phyloP scores from a whole-genome alignment of 73 alveolate species.

The Paramecium tetraurelia region DNA sequence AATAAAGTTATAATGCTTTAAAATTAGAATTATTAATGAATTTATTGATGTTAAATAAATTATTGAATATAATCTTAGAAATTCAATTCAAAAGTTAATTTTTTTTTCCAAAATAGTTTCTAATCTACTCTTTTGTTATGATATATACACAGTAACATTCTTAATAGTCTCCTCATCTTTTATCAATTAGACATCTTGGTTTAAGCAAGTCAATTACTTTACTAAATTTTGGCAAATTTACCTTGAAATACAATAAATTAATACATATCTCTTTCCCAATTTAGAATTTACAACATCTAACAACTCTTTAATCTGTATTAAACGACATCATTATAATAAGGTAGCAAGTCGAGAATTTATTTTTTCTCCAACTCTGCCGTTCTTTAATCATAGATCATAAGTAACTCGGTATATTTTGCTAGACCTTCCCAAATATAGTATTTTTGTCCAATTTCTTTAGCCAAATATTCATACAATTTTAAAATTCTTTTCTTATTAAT shows the following conservation, averaged over 20 bases:
- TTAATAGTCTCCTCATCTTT: not conserved
- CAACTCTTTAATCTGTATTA: conserved; percentile 56
- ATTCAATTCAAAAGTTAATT: not conserved
- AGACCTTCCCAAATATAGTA: conserved; percentile 59
- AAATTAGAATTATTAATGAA: not conserved
- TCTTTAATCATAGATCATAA: conserved; percentile 40
- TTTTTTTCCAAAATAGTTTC: not conserved
- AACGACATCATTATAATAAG: conserved; percentile 33
- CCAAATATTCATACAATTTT: conserved; percentile 44
- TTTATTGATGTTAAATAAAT: not conserved
- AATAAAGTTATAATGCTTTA: not conserved
- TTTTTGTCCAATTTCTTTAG: conserved; percentile 50
- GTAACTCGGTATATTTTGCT: conserved; percentile 39
- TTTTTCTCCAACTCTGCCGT: not conserved
- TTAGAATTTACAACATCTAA: conserved; percentile 3
- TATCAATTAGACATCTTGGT: not conserved
- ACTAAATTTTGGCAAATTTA: not conserved
- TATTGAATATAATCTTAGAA: not conserved
- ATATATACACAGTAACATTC: not conserved
- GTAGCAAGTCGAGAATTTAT: not conserved
- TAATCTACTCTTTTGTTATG: not conserved
- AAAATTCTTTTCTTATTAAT: conserved; percentile 15
- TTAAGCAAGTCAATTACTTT: not conserved
- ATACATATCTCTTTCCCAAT: conserved; percentile 57
- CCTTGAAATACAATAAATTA: not conserved